Percentiles rank a stretch among this genome's conserved stretches.
Evolutionary conservation across 106 monocot species (phyloP).

Genomic region (Hemerocallis citrina): DNA sequence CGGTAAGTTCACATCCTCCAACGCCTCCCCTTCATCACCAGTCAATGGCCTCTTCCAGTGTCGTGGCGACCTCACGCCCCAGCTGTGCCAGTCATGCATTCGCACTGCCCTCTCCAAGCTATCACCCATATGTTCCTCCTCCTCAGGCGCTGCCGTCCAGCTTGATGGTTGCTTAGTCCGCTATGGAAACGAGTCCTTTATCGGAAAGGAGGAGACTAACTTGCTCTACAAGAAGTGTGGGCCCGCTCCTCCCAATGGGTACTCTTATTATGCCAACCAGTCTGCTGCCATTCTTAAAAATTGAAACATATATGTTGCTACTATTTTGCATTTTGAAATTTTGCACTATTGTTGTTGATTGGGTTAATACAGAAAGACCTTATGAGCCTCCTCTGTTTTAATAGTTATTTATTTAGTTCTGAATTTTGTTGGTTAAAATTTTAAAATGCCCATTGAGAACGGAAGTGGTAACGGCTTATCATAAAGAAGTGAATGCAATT

Average conservation of each 20-base stretch:
- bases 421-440: too few relatives aligned
- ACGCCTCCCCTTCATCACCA: conserved; percentile 23
- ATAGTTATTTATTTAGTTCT: too few relatives aligned
- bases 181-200: conserved; percentile 71
- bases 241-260: conserved; percentile 7
- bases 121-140: conserved; percentile 51
- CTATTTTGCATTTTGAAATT: too few relatives aligned
- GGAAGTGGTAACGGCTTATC: too few relatives aligned
- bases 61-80: conserved; percentile 61
- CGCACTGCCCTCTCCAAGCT: conserved; percentile 49
- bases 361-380: too few relatives aligned
- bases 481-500: too few relatives aligned
- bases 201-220: conserved; percentile 55
- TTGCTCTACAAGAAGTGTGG: conserved; percentile 76
- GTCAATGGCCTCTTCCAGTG: conserved; percentile 76
- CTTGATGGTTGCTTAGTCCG: conserved; percentile 71
- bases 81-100: conserved; percentile 61
- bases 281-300: too few relatives aligned
- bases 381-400: too few relatives aligned
- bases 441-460: too few relatives aligned
- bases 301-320: too few relatives aligned
- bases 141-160: conserved; percentile 64
- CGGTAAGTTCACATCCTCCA: conserved; percentile 72
- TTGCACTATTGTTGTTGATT: too few relatives aligned
- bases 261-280: too few relatives aligned